These are phyloP conservation scores for Coniochaeta sp. DNA, from an alignment of 2,329 filamentous ascomycete species.

Conservation along the genomic window DNA sequence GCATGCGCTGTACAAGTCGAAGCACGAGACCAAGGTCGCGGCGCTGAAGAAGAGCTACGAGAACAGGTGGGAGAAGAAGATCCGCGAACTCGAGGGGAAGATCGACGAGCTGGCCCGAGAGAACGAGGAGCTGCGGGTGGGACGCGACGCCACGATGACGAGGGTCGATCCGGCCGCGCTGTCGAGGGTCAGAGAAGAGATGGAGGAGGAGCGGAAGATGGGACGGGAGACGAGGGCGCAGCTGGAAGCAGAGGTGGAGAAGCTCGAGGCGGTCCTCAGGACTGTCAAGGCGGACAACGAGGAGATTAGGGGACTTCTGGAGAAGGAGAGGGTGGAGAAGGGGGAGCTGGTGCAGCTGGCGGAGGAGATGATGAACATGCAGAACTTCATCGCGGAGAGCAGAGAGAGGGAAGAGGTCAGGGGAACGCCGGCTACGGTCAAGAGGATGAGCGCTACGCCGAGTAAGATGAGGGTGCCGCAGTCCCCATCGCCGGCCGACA, in stretches of 20 bases:
- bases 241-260: slow-evolving; percentile 66
- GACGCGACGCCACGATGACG: slow-evolving; percentile 59
- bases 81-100: slow-evolving; percentile 67
- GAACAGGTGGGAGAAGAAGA: slow-evolving; percentile 80
- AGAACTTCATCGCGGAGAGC: slow-evolving; percentile 32
- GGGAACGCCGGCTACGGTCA: neutral
- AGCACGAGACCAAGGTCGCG: slow-evolving; percentile 93
- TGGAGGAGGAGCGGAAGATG: slow-evolving; percentile 43
- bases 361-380: slow-evolving; percentile 74
- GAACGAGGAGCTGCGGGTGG: slow-evolving; percentile 64
- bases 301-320: slow-evolving; percentile 56
- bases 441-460: neutral
- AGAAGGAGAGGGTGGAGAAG: slow-evolving; percentile 74
- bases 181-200: slow-evolving; percentile 14
- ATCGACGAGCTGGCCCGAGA: slow-evolving; percentile 64
- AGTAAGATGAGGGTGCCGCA: neutral
- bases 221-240: slow-evolving; percentile 60
- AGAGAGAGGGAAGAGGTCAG: neutral
- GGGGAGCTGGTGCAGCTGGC: slow-evolving; percentile 74
- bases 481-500: slow-evolving; percentile 1
- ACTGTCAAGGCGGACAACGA: slow-evolving; percentile 65
- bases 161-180: slow-evolving; percentile 42
- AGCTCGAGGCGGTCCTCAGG: slow-evolving; percentile 64
- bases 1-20: slow-evolving; percentile 89
- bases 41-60: slow-evolving; percentile 84